These are phyloP conservation scores for Heterobasidion annosum DNA, from an alignment of 1,284 basidiomycete species.

Conservation along the genomic window DNA sequence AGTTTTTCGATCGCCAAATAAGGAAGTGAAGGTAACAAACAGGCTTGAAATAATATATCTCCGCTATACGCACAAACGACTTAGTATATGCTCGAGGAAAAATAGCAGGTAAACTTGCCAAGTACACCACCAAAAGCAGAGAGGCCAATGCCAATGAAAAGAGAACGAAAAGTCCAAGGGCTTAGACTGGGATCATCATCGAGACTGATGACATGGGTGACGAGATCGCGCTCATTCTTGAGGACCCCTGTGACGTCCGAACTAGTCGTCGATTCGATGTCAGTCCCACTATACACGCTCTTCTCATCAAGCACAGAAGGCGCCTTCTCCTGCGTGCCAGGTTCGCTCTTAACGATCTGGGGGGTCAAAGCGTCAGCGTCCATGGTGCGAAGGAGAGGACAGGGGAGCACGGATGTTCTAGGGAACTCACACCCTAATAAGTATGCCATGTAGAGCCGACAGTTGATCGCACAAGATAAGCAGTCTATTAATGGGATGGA, in stretches of 20 bases:
- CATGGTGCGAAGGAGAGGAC: not conserved
- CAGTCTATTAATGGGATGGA: not conserved
- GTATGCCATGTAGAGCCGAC: too few species aligned
- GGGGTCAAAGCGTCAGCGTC: not conserved
- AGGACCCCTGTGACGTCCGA: slow-evolving; percentile 23
- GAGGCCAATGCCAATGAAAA: slow-evolving; percentile 25
- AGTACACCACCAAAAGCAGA: slow-evolving; percentile 18
- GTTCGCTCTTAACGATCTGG: not conserved
- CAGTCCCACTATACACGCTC: slow-evolving; percentile 17
- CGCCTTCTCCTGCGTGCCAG: not conserved
- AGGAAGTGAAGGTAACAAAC: not conserved
- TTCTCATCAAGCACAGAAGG: slow-evolving; percentile 17
- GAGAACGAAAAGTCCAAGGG: slow-evolving; percentile 10
- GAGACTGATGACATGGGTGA: slow-evolving; percentile 40
- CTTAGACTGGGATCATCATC: slow-evolving; percentile 14
- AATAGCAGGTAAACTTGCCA: slow-evolving; percentile 7
- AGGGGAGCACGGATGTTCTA: not conserved
- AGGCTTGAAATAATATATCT: slow-evolving; percentile 18
- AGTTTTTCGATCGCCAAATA: not conserved
- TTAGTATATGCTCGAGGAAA: not conserved
- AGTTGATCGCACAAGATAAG: not conserved
- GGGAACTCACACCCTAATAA: too few species aligned
- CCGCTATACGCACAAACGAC: slow-evolving; percentile 4
- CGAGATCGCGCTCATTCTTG: slow-evolving; percentile 36
- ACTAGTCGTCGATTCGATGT: slow-evolving; percentile 21